Conservation (phyloP, 1,284 basidiomycete species). For the Phellinidium pouzarii region DNA sequence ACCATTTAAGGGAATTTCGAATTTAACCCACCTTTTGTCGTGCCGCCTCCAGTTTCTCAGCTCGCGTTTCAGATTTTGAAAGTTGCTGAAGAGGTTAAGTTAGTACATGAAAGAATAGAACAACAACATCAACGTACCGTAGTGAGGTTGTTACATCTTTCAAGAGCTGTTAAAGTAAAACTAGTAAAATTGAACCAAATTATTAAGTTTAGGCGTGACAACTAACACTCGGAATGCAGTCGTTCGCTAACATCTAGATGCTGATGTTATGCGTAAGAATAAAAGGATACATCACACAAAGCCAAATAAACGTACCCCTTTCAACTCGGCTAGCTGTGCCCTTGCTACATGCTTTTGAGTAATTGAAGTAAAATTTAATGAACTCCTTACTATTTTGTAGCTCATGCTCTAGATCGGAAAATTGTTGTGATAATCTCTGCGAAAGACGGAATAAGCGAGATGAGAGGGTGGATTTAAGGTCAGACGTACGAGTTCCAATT, state of each 20-base stretch:
- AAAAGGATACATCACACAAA: background rate
- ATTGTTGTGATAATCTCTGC: conserved; percentile 6
- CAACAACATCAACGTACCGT: background rate
- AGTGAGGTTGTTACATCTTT: background rate
- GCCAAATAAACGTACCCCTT: conserved; percentile 2
- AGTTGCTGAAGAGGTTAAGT: background rate
- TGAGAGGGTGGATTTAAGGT: too few species aligned
- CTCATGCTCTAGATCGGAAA: conserved; percentile 1
- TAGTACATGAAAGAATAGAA: background rate
- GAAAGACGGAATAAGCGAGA: background rate
- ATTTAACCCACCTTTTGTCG: background rate
- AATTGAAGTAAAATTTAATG: background rate
- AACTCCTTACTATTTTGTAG: background rate
- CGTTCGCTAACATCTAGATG: background rate
- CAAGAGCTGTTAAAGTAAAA: background rate
- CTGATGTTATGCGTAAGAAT: background rate
- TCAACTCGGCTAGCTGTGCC: conserved; percentile 1
- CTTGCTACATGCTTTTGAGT: background rate
- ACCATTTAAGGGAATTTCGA: background rate
- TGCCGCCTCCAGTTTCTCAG: background rate
- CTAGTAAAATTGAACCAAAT: background rate
- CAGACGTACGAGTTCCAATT: conserved; percentile 4
- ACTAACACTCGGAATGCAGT: background rate
- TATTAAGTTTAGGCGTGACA: background rate
- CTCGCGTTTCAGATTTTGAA: background rate